Evolutionary conservation across 345 rosid genomes (phyloP).

Genomic region (Gossypium rotundifolium): DNA sequence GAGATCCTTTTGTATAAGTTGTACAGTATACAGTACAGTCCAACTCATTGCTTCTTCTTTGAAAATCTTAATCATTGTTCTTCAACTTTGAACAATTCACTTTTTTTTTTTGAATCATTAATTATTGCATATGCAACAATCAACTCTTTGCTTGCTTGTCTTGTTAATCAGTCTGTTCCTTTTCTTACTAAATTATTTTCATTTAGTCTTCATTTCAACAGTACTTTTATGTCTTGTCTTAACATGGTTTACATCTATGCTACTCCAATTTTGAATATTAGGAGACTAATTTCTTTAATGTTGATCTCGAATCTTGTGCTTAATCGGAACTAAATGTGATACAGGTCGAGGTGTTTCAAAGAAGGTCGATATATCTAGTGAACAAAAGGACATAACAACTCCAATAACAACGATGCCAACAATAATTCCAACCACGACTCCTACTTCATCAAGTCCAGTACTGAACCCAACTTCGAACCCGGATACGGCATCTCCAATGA

Average conservation of each 20-base stretch:
- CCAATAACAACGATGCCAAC: constrained; percentile 59
- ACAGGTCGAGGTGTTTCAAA: constrained; percentile 27
- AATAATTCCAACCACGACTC: constrained; percentile 24
- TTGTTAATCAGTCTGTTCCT: background rate
- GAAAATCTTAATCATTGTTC: constrained; percentile 19
- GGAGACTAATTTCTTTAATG: too few species aligned
- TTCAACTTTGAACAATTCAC: constrained; percentile 15
- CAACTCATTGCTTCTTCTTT: constrained; percentile 1
- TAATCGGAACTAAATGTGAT: background rate
- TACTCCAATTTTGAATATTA: background rate
- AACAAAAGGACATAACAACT: constrained; percentile 48
- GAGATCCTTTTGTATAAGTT: background rate
- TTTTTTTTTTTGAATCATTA: background rate
- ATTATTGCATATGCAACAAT: constrained; percentile 18
- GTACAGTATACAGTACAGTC: background rate
- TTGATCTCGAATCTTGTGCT: too few species aligned
- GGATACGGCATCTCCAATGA: constrained; percentile 30
- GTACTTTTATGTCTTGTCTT: background rate
- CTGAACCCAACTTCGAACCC: constrained; percentile 46
- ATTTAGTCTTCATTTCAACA: background rate
- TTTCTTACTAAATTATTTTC: background rate
- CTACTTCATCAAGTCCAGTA: constrained; percentile 29
- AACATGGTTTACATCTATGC: background rate
- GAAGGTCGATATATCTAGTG: constrained; percentile 11
- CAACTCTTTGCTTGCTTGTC: constrained; percentile 3